Conservation (phyloP, 2,329 filamentous ascomycete genomes). For the Diaporthe sp. region DNA sequence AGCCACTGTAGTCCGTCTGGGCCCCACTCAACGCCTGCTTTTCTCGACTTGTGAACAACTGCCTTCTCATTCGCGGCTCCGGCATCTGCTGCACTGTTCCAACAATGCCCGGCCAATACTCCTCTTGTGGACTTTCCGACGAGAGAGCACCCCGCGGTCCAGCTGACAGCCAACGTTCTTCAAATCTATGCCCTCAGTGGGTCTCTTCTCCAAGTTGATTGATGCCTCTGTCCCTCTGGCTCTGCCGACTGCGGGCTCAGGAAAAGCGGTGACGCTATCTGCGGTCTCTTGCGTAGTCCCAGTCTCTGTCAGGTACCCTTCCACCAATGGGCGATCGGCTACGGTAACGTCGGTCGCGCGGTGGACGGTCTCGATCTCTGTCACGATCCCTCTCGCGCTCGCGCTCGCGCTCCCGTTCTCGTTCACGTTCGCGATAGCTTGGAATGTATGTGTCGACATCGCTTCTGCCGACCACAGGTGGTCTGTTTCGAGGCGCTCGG, state of each 20-base stretch:
- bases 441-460: slow-evolving; percentile 66
- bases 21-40: not conserved
- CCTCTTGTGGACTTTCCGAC: not conserved
- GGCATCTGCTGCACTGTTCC: not conserved
- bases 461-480: slow-evolving; percentile 44
- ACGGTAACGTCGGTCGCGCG: slow-evolving; percentile 39
- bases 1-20: not conserved
- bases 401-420: slow-evolving; percentile 56
- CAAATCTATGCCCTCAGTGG: slow-evolving; percentile 46
- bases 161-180: not conserved
- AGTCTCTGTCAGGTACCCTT: slow-evolving; percentile 37
- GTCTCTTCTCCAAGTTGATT: slow-evolving; percentile 44
- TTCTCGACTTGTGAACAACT: not conserved
- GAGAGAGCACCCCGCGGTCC: no score
- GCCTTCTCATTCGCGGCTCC: not conserved
- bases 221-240: no score
- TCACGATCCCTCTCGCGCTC: slow-evolving; percentile 56
- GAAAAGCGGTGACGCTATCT: slow-evolving; percentile 53
- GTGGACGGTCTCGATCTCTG: slow-evolving; percentile 48
- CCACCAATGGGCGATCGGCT: slow-evolving; percentile 38
- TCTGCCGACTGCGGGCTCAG: slow-evolving; percentile 54
- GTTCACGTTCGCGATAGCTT: slow-evolving; percentile 57
- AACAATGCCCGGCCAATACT: not conserved
- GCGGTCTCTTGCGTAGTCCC: slow-evolving; percentile 42
- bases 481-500: slow-evolving; percentile 45